Base-by-base conservation (phyloP, 2,329 filamentous ascomycete genomes). In the Verticillium alfalfae region DNA sequence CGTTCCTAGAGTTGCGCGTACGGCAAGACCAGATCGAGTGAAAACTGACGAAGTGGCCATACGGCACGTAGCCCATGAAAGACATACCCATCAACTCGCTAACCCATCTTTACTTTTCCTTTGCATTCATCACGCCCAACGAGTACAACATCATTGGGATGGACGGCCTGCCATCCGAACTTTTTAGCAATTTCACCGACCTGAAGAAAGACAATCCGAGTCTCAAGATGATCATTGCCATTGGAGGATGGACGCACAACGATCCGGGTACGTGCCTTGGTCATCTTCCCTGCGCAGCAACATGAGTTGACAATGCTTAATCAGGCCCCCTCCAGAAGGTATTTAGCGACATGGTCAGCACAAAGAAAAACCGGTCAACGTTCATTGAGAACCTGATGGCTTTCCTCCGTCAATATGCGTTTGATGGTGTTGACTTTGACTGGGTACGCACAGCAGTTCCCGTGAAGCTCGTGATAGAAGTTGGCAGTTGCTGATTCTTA, bases 361-460 rank as follows among this genome's bases (percentile, higher is more conserved):
- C 64, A 2, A 36, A 69, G 7, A 60, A 62, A 2, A 74, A 71
- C 18, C 69, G 72, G n/a, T 57, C 62, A 0, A 65, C 63, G 0
- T 83, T 82, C 64, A 71, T 77, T 60, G 62, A 67, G 1, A 73
- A 70, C 0, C 63, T 80, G 0, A 61, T 75, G 2, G 57, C 61
- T 1, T 81, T 83, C 64, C 70, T 82, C 67, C 37, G 66, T 1
- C 72, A 68, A 7, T 80, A 79, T 64, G 70, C 70, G 2, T 80
- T 82, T 58, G 75, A 78, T 62, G 78, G 78, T 2, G 69, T 80
- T 2, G 78, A 82, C 58, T 65, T 82, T n/a, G 76, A 82, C 63
- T 82, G 79, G 79, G 73, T 10, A 15, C 9, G 37, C 10, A 15
- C 37, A 1, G 6, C 76, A 16, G 66, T 71, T 22, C 68, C 26